A percentile compares a stretch with the other conserved stretches of the same genome.
Conservation (phyloP, 208 protist species). For the Acanthamoeba sp. region DNA sequence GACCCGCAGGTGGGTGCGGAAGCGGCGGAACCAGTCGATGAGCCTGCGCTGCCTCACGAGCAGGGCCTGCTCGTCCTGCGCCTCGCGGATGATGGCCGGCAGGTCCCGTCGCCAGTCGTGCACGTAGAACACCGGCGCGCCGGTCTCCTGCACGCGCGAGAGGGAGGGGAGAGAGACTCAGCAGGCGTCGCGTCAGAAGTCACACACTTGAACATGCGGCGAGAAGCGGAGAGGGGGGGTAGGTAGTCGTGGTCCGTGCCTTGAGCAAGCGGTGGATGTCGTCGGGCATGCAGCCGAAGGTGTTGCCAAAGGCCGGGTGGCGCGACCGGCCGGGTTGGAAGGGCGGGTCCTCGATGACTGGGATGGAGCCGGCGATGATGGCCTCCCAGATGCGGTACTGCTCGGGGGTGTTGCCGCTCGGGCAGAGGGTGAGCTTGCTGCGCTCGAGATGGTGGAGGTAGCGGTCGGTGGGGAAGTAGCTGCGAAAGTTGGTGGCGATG, state of each 20-base stretch:
- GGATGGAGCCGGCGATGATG: slow-evolving; percentile 32
- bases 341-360: not conserved
- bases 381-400: slow-evolving; percentile 56
- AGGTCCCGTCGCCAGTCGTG: slow-evolving; percentile 23
- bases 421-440: slow-evolving; percentile 44
- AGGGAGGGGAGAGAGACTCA: no score
- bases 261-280: slow-evolving; percentile 46
- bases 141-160: not conserved
- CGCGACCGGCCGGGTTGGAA: not conserved
- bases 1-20: not conserved
- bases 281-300: slow-evolving; percentile 5
- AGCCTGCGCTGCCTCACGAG: slow-evolving; percentile 18
- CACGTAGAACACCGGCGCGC: slow-evolving; percentile 9
- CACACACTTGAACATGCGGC: no score
- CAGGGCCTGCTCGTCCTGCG: not conserved
- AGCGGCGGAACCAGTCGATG: not conserved
- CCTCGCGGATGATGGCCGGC: not conserved
- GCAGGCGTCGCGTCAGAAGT: not conserved
- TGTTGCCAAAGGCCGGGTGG: not conserved
- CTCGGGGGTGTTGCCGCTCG: slow-evolving; percentile 25
- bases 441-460: not conserved
- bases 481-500: not conserved
- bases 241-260: not conserved
- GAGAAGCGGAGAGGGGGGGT: no score
- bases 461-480: not conserved